A percentile compares a stretch with the other conserved stretches of the same genome.
phyloP scores from a whole-genome alignment of 2,329 filamentous ascomycete genomes.

The Dothistroma septosporum region DNA sequence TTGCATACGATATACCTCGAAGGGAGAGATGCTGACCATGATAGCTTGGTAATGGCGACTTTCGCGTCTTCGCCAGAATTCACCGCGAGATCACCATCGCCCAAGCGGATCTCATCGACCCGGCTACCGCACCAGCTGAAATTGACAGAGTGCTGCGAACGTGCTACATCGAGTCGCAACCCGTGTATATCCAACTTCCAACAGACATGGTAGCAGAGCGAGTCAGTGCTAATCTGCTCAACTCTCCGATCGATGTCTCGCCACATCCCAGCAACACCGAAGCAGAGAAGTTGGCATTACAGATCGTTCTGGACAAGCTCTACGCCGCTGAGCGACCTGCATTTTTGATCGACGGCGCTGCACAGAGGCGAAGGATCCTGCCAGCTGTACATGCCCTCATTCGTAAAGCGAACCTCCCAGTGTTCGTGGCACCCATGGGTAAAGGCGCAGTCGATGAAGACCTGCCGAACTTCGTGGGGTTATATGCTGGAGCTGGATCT shows the following conservation, averaged over 20 bases:
- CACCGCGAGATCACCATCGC: slow-evolving; percentile 66
- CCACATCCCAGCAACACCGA: slow-evolving; percentile 63
- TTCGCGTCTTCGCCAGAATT: slow-evolving; percentile 79
- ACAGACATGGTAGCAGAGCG: slow-evolving; percentile 75
- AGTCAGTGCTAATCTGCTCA: slow-evolving; percentile 67
- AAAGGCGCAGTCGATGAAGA: slow-evolving; percentile 79
- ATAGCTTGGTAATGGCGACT: slow-evolving; percentile 57
- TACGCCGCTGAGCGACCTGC: slow-evolving; percentile 69
- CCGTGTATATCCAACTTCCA: slow-evolving; percentile 79
- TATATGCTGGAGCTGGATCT: slow-evolving; percentile 77
- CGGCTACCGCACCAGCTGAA: slow-evolving; percentile 63
- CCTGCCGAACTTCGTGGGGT: slow-evolving; percentile 69
- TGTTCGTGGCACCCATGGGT: slow-evolving; percentile 87
- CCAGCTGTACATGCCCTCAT: slow-evolving; percentile 70
- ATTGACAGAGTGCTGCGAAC: slow-evolving; percentile 74
- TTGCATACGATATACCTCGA: slow-evolving; percentile 16
- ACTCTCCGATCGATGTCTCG: slow-evolving; percentile 64
- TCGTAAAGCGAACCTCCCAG: slow-evolving; percentile 68
- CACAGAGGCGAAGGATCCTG: slow-evolving; percentile 47
- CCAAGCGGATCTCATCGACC: slow-evolving; percentile 65
- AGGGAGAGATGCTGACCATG: neutral
- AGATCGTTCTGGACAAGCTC: slow-evolving; percentile 70
- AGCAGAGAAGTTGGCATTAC: slow-evolving; percentile 77
- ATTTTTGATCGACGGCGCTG: slow-evolving; percentile 68
- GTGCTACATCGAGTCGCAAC: slow-evolving; percentile 69